phyloP scores from a whole-genome alignment of 2,329 filamentous ascomycete genomes.

The Verticillium tricorpus region DNA sequence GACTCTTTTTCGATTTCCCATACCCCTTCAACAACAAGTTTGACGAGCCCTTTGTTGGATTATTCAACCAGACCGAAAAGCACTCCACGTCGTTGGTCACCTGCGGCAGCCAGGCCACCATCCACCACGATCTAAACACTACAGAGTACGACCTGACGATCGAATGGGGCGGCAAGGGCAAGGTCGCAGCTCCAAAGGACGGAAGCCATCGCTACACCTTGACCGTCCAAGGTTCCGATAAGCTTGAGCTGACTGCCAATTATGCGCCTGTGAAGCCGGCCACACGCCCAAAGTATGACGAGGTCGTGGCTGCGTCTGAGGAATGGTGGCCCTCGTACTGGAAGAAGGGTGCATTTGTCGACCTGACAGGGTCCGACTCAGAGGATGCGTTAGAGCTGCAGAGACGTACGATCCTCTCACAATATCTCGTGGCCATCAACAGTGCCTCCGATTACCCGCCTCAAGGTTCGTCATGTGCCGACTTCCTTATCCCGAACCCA shows the following conservation, averaged over 20 bases:
- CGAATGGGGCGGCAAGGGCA: constrained; percentile 28
- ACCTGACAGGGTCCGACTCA: constrained; percentile 34
- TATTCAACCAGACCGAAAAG: constrained; percentile 41
- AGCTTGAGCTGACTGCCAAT: constrained; percentile 23
- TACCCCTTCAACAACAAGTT: constrained; percentile 46
- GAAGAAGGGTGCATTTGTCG: constrained; percentile 47
- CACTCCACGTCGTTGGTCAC: constrained; percentile 34
- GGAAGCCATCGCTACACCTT: constrained; percentile 40
- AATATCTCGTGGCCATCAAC: constrained; percentile 49
- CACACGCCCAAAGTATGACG: constrained; percentile 17
- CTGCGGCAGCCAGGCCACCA: constrained; percentile 25
- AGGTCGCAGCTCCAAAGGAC: constrained; percentile 25
- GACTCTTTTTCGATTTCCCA: constrained; percentile 49
- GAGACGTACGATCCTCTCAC: constrained; percentile 46
- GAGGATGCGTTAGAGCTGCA: constrained; percentile 43
- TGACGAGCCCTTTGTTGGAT: constrained; percentile 48
- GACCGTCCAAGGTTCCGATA: constrained; percentile 16
- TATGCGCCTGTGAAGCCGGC: constrained; percentile 23
- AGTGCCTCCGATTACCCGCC: constrained; percentile 42
- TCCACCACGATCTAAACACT: constrained; percentile 37
- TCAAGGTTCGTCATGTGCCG: constrained; percentile 27
- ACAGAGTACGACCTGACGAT: constrained; percentile 36
- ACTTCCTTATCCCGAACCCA: not conserved
- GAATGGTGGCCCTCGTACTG: constrained; percentile 46
- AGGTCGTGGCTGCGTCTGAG: constrained; percentile 24